phyloP scores from a whole-genome alignment of 306 rosid species.

The Dryas alaskensis region DNA sequence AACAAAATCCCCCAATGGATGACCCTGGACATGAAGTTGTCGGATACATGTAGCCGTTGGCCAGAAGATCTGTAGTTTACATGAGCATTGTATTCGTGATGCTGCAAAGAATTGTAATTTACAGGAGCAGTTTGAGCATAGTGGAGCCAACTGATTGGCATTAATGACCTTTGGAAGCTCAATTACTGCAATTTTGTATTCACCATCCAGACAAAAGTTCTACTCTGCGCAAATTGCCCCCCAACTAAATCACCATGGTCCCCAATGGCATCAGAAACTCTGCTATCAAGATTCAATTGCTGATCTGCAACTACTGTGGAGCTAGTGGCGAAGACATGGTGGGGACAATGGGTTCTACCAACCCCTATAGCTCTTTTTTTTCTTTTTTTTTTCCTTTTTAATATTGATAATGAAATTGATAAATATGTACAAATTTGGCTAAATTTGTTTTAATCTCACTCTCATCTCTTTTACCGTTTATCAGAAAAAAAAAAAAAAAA shows the following conservation, averaged over 20 bases:
- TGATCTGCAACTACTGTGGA: too few species aligned
- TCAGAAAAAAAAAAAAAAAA: too few species aligned
- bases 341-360: too few species aligned
- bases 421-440: too few species aligned
- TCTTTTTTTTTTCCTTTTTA: too few species aligned
- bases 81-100: background rate
- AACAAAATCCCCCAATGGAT: background rate
- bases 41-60: background rate
- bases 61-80: background rate
- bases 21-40: background rate
- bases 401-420: too few species aligned
- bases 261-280: background rate
- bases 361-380: too few species aligned
- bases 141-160: background rate
- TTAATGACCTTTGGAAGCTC: background rate
- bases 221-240: background rate
- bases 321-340: too few species aligned
- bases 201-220: background rate
- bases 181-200: background rate
- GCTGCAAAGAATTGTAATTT: background rate
- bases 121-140: background rate
- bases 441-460: too few species aligned
- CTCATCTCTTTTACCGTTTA: too few species aligned
- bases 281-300: too few species aligned
- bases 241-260: constrained; percentile 4